Evolutionary conservation across 2,329 filamentous ascomycete genomes (phyloP), one percentile per base, ranked within the genome.

Genomic region (Scolecobasidium constrictum): DNA sequence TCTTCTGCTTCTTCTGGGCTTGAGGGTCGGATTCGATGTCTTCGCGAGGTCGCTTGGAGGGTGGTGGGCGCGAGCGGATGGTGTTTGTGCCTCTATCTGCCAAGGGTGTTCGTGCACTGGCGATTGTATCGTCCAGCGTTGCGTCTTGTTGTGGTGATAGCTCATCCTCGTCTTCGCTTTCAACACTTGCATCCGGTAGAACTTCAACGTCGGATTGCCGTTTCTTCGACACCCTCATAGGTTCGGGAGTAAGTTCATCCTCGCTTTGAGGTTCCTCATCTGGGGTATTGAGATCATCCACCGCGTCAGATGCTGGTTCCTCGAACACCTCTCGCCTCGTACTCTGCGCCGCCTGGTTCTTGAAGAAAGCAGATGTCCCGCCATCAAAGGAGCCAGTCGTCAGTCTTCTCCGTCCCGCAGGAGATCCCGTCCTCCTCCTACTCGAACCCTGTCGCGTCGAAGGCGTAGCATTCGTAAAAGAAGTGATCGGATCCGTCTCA

Each of bases 131-230:
- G 20, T 20, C 9, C 9, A 9, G 6, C 6, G 15, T n/a, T 16
- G 16, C 15, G 37, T 12, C 6, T 26, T 42, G 16, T 17, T 18
- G 38, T 34, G 28, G 43, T 28, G 35, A 38, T 3, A 40, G 21
- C 17, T 40, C 36, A 16, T 40, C 42, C 16, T 40, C 33, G 11
- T 43, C 41, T 28, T 38, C 41, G 13, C 38, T 21, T 19, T 38
- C 34, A n/a, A 13, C 7, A 34, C 17, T 20, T 37, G 18, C 18
- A 28, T 31, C 26, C 9, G 26, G 9, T n/a, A 31, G 26, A n/a
- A 31, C n/a, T 7, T 31, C n/a, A 31, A 31, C 26, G 9, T 31
- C 9, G 9, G 26, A 31, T 9, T 7, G 9, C 26, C 9, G 9
- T 17, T 36, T 36, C 34, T 11, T 36, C 9, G 11, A 13, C 9